Percentiles rank a stretch among this genome's conserved stretches.
Conservation (phyloP, 306 rosid genomes). For the Ammopiptanthus mongolicus region DNA sequence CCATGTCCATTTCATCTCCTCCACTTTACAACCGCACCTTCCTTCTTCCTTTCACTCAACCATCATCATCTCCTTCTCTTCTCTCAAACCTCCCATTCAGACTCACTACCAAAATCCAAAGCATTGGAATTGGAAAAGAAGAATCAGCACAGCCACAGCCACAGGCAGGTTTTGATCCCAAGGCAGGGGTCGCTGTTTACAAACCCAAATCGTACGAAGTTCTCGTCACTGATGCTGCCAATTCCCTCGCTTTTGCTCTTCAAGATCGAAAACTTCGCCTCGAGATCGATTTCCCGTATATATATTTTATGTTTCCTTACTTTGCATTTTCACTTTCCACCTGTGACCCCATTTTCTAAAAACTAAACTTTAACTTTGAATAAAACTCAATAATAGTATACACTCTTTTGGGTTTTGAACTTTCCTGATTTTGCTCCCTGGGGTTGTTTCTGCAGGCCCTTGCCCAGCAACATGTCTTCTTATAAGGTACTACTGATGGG, state of each 20-base stretch:
- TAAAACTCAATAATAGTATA: too few relatives aligned
- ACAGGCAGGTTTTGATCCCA: constrained; percentile 30
- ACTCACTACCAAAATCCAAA: constrained; percentile 28
- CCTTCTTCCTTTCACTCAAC: constrained; percentile 19
- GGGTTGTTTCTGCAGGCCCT: constrained; percentile 55
- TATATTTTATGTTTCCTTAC: neutral
- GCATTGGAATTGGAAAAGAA: constrained; percentile 37
- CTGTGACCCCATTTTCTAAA: neutral
- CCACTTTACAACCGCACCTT: constrained; percentile 5
- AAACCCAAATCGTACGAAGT: constrained; percentile 87
- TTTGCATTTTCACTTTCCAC: neutral
- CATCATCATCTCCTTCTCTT: neutral
- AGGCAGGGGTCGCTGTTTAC: constrained; percentile 68
- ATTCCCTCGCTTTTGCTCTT: constrained; percentile 72
- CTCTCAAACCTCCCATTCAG: neutral
- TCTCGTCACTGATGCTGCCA: constrained; percentile 74
- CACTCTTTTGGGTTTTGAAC: neutral
- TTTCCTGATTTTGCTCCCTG: constrained; percentile 5
- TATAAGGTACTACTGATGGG: too few relatives aligned
- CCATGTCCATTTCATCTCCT: constrained; percentile 44
- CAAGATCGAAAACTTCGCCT: constrained; percentile 62
- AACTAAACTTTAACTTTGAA: neutral
- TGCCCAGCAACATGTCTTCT: constrained; percentile 80
- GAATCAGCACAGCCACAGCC: constrained; percentile 1
- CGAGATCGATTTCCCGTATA: constrained; percentile 95